Evolutionary conservation across 306 rosid species (phyloP), one percentile per base, ranked within the genome.

Genomic region (Cucurbita ficifolia): DNA sequence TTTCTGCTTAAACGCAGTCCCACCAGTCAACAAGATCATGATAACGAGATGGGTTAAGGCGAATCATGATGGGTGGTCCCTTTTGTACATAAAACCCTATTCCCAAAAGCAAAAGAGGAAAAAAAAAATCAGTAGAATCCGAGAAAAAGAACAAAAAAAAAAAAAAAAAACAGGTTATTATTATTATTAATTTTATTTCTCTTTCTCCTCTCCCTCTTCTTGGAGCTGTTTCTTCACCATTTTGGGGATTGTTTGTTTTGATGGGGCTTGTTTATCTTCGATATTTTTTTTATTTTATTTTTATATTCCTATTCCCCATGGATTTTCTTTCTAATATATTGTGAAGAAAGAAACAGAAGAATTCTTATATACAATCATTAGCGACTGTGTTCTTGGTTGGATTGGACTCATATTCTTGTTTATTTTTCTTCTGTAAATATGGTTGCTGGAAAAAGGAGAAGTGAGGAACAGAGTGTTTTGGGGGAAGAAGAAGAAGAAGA

Each of bases 11-110:
- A n/a, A 58, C 48, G 35, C 79, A 76, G 22, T 46, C 82, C 70
- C 83, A 85, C 56, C 83, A 69, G 33, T 72, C 87, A 54, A 72
- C 84, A 73, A 53, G 85, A 42, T 81, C 86, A 71, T 84, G 87
- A 84, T 24, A 38, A 39, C 16, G 36, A 33, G 60, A 71, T 50
- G 62, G 62, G 51, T 19, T 55, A 4, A 60, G 17, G 48, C 12
- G 61, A 72, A 72, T 53, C 62, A 51, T 52, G 64, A n/a, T 17
- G n/a, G n/a, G 38, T 53, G 63, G 51, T n/a, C 35, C 49, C 61
- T 36, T 71, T 10, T 72, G 76, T 72, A 19, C 35, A 72, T 72
- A 72, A 39, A 64, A 57, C 51, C 29, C 14, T 51, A 17, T 36
- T 19, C 51, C 16, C 8, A 42, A 39, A 9, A 39, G 19, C 13